Conservation (phyloP, 1,139 yeast species). For the Kodamaea sp. region DNA sequence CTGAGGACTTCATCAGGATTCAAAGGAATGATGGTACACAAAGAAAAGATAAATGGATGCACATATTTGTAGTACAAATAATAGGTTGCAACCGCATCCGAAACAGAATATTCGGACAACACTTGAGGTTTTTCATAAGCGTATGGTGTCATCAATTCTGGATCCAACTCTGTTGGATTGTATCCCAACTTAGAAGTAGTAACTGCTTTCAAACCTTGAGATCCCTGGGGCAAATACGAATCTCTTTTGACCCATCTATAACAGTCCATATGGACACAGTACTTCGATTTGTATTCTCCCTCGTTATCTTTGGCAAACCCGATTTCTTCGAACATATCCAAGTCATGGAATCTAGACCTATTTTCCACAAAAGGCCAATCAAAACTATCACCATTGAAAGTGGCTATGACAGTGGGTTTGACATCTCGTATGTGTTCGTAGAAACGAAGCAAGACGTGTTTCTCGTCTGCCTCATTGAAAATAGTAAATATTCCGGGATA, state of each 20-base stretch:
- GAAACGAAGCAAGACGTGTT: slow-evolving; percentile 69
- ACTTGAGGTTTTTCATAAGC: slow-evolving; percentile 93
- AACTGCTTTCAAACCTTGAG: slow-evolving; percentile 97
- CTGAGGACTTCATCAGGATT: slow-evolving; percentile 95
- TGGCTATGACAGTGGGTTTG: slow-evolving; percentile 92
- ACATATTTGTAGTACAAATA: slow-evolving; percentile 95
- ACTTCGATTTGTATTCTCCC: slow-evolving; percentile 89
- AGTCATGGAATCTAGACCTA: slow-evolving; percentile 77
- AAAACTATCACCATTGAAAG: slow-evolving; percentile 97
- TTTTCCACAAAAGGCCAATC: slow-evolving; percentile 99
- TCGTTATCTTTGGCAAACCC: slow-evolving; percentile 91
- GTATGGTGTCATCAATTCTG: slow-evolving; percentile 97
- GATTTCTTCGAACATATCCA: slow-evolving; percentile 89
- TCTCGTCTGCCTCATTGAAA: slow-evolving; percentile 87
- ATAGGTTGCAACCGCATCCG: slow-evolving; percentile 99
- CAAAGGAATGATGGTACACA: slow-evolving; percentile 92
- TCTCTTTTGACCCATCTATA: slow-evolving; percentile 99
- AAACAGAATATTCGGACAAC: slow-evolving; percentile 93
- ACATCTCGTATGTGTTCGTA: slow-evolving; percentile 89
- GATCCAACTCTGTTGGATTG: slow-evolving; percentile 95
- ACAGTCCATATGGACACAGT: slow-evolving; percentile 97
- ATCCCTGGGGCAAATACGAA: slow-evolving; percentile 95
- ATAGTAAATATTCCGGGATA: slow-evolving; percentile 88
- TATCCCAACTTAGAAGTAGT: slow-evolving; percentile 95
- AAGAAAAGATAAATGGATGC: slow-evolving; percentile 94